Base-by-base conservation (phyloP, 2,329 filamentous ascomycete species). In the Talaromyces albobiverticillius region DNA sequence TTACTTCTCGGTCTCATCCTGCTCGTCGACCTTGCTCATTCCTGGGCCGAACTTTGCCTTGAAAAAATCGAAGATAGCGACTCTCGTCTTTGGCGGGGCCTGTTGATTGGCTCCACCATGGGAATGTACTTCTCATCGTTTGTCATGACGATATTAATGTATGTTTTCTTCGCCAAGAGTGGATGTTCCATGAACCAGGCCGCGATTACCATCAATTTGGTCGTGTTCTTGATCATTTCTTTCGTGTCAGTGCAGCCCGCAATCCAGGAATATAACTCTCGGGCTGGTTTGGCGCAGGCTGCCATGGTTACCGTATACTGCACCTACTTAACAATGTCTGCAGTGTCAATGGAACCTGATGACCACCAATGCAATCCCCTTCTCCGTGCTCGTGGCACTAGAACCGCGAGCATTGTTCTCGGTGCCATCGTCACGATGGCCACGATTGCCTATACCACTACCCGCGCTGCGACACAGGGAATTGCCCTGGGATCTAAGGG, bases 231-330 rank as follows among this genome's bases (percentile, higher is more conserved):
- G 47, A 79, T 83, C 56, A 85, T 95, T 58, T 95, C 91, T 0
- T 80, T 86, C 60, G 80, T 96, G 29, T 96, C 93, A 0, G 87
- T 99, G 57, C 92, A 97, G 68, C 92, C 94, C 1, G 83, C 82
- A 1, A 84, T 99, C 13, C 94, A 99, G 72, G 90, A 92, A 66
- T 87, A 87, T 69, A 99, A 99, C 72, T 85, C 92, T 46, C 91
- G 93, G 68, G 94, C 94, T 40, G 94, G 94, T 46, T 81, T 99
- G 56, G 94, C 94, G n/a, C 94, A 99, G 70, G 91, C 92, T 40
- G 93, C 94, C 58, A 96, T 97, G 83, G 94, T 99, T 42, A 90
- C 92, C 16, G 84, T 96, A 55, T 99, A 99, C 79, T 99, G 94
- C 82, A 97, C 94, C 41, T 99, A 99, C 69, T 83, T 99, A 53